Percentiles rank a stretch among this genome's conserved stretches.
Evolutionary conservation across 805 yeast species (phyloP).

Genomic region (Myxozyma nipponensis): DNA sequence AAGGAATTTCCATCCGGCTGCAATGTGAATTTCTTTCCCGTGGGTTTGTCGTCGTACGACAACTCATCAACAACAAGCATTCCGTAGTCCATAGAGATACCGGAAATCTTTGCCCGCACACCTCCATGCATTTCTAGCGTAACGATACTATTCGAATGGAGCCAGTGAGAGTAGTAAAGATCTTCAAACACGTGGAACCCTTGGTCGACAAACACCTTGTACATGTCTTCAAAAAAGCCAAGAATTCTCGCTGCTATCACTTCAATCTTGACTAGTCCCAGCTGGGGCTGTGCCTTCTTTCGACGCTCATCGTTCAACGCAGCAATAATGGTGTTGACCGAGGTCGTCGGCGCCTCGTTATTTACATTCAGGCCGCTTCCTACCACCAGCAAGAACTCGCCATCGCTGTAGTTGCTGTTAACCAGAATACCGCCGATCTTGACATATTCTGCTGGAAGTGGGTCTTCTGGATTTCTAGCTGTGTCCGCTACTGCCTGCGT

Average conservation of each 20-base stretch:
- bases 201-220: conserved; percentile 48
- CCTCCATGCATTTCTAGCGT: conserved; percentile 54
- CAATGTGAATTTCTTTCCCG: conserved; percentile 59
- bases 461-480: conserved; percentile 23
- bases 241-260: conserved; percentile 63
- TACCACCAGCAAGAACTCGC: conserved; percentile 61
- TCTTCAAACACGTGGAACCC: conserved; percentile 69
- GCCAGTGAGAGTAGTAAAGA: conserved; percentile 79
- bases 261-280: conserved; percentile 48
- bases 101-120: conserved; percentile 61
- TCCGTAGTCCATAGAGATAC: conserved; percentile 84
- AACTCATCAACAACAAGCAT: conserved; percentile 71
- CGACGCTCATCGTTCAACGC: conserved; percentile 54
- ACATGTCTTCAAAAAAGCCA: conserved; percentile 60
- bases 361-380: conserved; percentile 86
- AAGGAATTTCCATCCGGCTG: conserved; percentile 98
- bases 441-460: conserved; percentile 42
- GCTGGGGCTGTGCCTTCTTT: conserved; percentile 40
- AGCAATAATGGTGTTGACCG: conserved; percentile 67
- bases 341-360: conserved; percentile 88
- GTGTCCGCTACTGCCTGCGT: conserved; percentile 28
- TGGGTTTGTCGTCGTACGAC: conserved; percentile 43
- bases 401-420: conserved; percentile 64
- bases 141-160: conserved; percentile 73
- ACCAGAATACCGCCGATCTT: conserved; percentile 84